These are phyloP conservation scores for Trametes gibbosa DNA, from an alignment of 768 basidiomycete species.

Conservation along the genomic window DNA sequence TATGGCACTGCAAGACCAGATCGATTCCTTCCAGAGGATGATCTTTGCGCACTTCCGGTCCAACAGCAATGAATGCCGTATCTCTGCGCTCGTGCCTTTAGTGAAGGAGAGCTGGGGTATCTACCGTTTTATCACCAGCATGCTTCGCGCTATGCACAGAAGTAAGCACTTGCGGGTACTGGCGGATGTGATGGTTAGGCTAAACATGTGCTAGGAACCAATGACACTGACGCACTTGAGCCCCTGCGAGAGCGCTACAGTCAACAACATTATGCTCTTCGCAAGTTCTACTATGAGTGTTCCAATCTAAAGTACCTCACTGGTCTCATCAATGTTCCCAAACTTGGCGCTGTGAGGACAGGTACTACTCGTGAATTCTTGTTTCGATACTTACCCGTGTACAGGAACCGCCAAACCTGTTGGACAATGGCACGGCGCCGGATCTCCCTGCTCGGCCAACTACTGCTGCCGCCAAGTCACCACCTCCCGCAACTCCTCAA, in stretches of 20 bases:
- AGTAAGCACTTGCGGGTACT: conserved; percentile 44
- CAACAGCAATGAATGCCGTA: conserved; percentile 94
- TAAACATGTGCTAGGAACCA: conserved; percentile 62
- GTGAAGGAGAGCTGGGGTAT: conserved; percentile 99
- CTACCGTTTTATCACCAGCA: conserved; percentile 97
- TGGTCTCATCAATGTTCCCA: conserved; percentile 96
- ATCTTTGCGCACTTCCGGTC: conserved; percentile 94
- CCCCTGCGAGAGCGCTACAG: conserved; percentile 85
- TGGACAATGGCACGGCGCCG: conserved; percentile 79
- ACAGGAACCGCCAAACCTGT: conserved; percentile 94
- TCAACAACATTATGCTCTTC: conserved; percentile 87
- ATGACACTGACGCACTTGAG: conserved; percentile 84
- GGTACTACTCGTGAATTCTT: background rate
- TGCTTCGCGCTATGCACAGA: conserved; percentile 96
- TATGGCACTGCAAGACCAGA: conserved; percentile 97
- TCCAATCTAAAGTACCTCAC: conserved; percentile 98
- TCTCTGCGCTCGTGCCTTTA: conserved; percentile 91
- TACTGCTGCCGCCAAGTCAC: conserved; percentile 46
- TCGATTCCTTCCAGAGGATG: conserved; percentile 97
- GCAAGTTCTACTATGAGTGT: conserved; percentile 99
- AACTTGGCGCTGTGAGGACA: conserved; percentile 74
- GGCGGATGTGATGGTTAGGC: background rate
- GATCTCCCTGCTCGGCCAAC: conserved; percentile 84
- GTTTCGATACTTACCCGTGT: background rate
- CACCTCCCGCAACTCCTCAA: conserved; percentile 69